Conservation (phyloP, 1,284 basidiomycete species). For the Exobasidium cylindrosporum region DNA sequence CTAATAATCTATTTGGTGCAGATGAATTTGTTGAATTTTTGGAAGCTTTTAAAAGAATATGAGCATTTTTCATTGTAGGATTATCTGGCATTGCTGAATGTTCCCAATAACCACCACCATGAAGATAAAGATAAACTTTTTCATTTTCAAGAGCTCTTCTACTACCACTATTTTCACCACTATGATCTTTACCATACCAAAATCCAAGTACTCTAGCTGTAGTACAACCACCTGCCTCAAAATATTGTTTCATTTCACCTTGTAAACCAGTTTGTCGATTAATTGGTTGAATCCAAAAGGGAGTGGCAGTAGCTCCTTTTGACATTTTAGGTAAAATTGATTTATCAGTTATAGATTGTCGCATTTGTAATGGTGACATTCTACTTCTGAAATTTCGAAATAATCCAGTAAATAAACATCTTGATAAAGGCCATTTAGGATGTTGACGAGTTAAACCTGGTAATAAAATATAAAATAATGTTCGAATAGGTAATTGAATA, state of each 20-base stretch:
- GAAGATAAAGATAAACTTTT: slow-evolving; percentile 7
- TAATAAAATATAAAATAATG: neutral
- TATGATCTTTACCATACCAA: slow-evolving; percentile 8
- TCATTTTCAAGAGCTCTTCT: slow-evolving; percentile 5
- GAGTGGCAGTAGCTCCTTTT: neutral
- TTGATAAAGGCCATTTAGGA: slow-evolving; percentile 7
- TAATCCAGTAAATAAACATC: neutral
- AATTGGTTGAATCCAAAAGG: slow-evolving; percentile 5
- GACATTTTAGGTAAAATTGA: neutral
- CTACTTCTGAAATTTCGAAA: neutral
- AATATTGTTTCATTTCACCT: slow-evolving; percentile 3
- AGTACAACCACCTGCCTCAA: slow-evolving; percentile 2
- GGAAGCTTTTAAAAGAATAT: neutral
- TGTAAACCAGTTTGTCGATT: slow-evolving; percentile 3
- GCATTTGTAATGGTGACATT: neutral
- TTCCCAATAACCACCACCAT: slow-evolving; percentile 14
- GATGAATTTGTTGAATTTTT: slow-evolving; percentile 5
- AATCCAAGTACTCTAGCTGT: neutral
- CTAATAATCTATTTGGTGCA: slow-evolving; percentile 6
- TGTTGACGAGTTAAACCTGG: neutral
- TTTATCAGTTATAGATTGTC: neutral
- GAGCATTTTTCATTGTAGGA: neutral
- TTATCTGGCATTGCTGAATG: neutral
- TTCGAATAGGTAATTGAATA: slow-evolving; percentile 9
- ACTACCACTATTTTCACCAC: neutral